phyloP scores from a whole-genome alignment of 169 alveolate species.

The Cryptosporidium sp. region DNA sequence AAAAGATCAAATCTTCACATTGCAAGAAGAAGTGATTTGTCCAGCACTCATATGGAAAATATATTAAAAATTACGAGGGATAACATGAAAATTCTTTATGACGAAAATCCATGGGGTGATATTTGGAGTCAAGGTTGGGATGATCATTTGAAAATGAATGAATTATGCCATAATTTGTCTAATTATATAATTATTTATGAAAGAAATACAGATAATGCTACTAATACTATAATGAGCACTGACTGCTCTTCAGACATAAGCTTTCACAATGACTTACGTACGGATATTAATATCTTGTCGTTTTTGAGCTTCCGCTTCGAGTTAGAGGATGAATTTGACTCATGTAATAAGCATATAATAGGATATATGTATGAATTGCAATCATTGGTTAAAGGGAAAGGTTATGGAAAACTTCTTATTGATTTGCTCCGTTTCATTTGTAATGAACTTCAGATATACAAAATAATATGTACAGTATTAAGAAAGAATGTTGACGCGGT shows the following conservation, averaged over 20 bases:
- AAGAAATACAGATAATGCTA: background rate
- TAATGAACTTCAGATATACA: background rate
- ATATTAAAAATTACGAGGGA: constrained; percentile 48
- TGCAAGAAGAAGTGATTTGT: constrained; percentile 15
- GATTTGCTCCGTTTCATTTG: constrained; percentile 26
- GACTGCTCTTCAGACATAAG: background rate
- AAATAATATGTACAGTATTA: constrained; percentile 68
- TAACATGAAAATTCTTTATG: constrained; percentile 69
- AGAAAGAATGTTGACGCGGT: constrained; percentile 7
- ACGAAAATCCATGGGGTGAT: constrained; percentile 72
- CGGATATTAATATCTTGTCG: constrained; percentile 15
- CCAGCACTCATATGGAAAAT: constrained; percentile 11
- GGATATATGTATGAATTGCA: constrained; percentile 73
- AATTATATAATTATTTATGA: constrained; percentile 33
- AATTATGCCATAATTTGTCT: constrained; percentile 15
- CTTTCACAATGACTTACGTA: background rate
- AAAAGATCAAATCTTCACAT: background rate
- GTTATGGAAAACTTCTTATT: constrained; percentile 40
- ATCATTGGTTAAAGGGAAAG: constrained; percentile 30
- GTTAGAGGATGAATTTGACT: constrained; percentile 8
- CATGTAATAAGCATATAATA: background rate
- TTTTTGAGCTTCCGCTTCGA: constrained; percentile 54
- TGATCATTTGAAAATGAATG: constrained; percentile 40
- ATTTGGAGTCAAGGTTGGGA: constrained; percentile 61
- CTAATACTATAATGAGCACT: background rate